phyloP scores from a whole-genome alignment of 139 green algal genomes.

The Auxenochlorella protothecoides region DNA sequence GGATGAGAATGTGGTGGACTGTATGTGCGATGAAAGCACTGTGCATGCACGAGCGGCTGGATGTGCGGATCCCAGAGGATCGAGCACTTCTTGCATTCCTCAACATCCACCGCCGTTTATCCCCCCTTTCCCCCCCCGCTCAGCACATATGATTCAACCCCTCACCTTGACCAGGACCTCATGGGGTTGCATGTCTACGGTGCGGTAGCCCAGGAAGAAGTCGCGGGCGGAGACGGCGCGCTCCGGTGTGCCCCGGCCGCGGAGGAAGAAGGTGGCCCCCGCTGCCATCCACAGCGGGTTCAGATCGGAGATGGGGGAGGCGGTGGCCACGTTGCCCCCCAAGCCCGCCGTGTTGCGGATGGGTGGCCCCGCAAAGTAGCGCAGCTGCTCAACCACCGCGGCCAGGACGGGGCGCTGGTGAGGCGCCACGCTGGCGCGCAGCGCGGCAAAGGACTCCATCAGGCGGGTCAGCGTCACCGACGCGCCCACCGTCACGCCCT shows the following conservation, averaged over 20 bases:
- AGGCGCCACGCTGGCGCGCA: conserved; percentile 21
- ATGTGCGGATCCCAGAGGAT: too few relatives aligned
- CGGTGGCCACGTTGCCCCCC: conserved; percentile 88
- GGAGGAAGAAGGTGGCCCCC: conserved; percentile 21
- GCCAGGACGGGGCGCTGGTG: conserved; percentile 27
- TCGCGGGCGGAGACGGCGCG: conserved; percentile 32
- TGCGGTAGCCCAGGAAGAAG: conserved; percentile 91
- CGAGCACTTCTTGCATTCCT: too few relatives aligned
- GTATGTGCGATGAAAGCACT: too few relatives aligned
- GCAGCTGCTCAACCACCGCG: conserved; percentile 78
- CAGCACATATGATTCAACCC: too few relatives aligned
- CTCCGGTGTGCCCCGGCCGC: conserved; percentile 1
- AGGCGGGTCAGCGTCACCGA: conserved; percentile 67
- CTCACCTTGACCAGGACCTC: conserved; percentile 61
- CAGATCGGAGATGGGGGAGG: conserved; percentile 85
- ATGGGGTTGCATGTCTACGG: conserved; percentile 59
- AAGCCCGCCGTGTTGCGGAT: conserved; percentile 89
- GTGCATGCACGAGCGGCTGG: too few relatives aligned
- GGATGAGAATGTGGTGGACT: too few relatives aligned
- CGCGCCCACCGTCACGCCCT: conserved; percentile 59
- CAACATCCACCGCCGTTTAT: too few relatives aligned
- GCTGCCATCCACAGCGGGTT: conserved; percentile 84
- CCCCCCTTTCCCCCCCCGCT: too few relatives aligned
- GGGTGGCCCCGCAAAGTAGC: conserved; percentile 71
- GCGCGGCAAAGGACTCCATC: conserved; percentile 28